Percentiles rank a stretch among this genome's conserved stretches.
phyloP scores from a whole-genome alignment of 495 filamentous ascomycete species.

The Acidiella bohemica region DNA sequence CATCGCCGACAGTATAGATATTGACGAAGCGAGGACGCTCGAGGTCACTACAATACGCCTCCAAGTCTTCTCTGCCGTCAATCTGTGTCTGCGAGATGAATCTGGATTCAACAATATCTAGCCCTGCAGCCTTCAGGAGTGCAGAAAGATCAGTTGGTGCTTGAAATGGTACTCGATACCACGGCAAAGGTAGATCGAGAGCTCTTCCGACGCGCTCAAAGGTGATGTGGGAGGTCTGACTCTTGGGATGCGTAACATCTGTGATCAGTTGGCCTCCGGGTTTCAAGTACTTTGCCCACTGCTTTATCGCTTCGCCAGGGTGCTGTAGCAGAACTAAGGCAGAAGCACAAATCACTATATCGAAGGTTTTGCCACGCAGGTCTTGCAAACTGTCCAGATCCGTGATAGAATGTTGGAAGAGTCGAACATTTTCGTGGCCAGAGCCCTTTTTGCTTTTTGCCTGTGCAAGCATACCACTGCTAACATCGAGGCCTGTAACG shows the following conservation, averaged over 20 bases:
- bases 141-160: constrained; percentile 1
- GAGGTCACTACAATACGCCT: constrained; percentile 3
- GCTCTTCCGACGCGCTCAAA: constrained; percentile 10
- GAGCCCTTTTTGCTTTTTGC: constrained; percentile 22
- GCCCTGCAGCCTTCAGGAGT: constrained; percentile 4
- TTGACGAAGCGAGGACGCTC: constrained; percentile 1
- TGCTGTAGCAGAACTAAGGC: constrained; percentile 29
- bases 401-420: constrained; percentile 30
- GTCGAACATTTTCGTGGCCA: constrained; percentile 19
- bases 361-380: constrained; percentile 23
- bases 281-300: constrained; percentile 29
- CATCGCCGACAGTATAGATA: constrained; percentile 2
- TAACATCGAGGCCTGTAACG: constrained; percentile 35
- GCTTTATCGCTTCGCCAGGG: constrained; percentile 21
- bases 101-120: constrained; percentile 2
- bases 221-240: constrained; percentile 6
- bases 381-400: constrained; percentile 22
- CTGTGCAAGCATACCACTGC: constrained; percentile 26
- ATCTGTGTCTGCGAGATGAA: constrained; percentile 3
- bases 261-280: constrained; percentile 24
- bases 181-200: constrained; percentile 9
- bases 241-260: constrained; percentile 11
- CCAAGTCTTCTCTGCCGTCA: background rate
- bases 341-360: constrained; percentile 28
- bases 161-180: constrained; percentile 8